Base-by-base conservation (phyloP, 2,329 filamentous ascomycete genomes). In the Amylocarpus encephaloides region DNA sequence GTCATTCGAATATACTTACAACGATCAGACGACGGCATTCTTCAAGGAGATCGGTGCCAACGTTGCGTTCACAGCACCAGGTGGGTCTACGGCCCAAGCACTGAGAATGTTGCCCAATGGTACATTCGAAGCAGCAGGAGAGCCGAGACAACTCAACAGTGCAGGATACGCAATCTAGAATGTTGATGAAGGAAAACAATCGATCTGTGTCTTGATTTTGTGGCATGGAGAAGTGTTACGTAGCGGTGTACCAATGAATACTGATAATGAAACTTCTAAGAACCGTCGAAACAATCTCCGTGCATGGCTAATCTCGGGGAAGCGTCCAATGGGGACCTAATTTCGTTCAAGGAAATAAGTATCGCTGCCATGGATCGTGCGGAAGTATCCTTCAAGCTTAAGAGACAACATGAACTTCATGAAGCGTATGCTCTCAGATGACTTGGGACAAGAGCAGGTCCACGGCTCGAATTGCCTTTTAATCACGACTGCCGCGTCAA, bases 61-160 rank as follows among this genome's bases (percentile, higher is more conserved):
- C 60, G 73, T 86, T 2, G 77, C 76, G 0, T 84, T 76, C 72
- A 68, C 82, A 12, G 73, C 72, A 1, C 71, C 73, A 0, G 80
- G 76, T 0, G 64, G 69, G 54, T 83, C 78, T 53, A 71, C 75
- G 3, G 80, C 78, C 3, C 82, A 95, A 67, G 83, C 78, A 0
- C 66, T 96, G 50, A 73, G 77, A 32, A 67, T 78, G 43, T 59
- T 81, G 45, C 62, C 60, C 0, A 83, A 86, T 60, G 87, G 86
- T 0, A 78, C 75, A 0, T 94, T 93, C 65, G 85, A 92, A 69
- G 86, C 86, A 2, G 87, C 80, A 1, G 79, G 82, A 0, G 89
- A 93, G 67, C 85, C 85, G 15, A 78, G 88, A 54, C 87, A 91
- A 73, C 66, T 71, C 59, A 82, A 85, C 59, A 86, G 83, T 48